These are phyloP conservation scores for Myxozyma kluyveri DNA, from an alignment of 805 yeast genomes.

Conservation along the genomic window DNA sequence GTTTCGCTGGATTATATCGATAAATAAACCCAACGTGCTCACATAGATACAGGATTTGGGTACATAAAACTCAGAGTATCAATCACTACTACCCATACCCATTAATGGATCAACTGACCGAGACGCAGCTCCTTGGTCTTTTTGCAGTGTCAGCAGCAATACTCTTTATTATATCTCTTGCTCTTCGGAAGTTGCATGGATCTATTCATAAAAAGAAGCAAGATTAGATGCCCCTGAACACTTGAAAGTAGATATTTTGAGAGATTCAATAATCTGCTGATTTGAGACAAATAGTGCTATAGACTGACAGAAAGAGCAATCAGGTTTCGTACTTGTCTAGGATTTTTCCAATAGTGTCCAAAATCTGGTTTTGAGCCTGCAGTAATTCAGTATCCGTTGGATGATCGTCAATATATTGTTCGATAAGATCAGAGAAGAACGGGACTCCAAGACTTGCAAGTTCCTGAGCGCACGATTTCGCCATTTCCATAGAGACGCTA, in stretches of 20 bases:
- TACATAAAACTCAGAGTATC: constrained; percentile 13
- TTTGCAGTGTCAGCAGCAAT: constrained; percentile 6
- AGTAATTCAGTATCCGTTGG: no score
- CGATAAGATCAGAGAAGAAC: constrained; percentile 9
- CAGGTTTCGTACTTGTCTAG: no score
- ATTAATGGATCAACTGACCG: constrained; percentile 8
- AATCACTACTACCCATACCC: constrained; percentile 24
- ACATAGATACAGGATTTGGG: constrained; percentile 19
- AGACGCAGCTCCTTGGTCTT: constrained; percentile 10
- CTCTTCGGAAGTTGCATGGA: background rate
- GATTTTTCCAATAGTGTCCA: no score
- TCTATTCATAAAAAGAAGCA: background rate
- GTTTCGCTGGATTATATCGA: background rate
- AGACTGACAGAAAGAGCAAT: no score
- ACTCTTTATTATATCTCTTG: constrained; percentile 3
- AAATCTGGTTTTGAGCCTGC: background rate
- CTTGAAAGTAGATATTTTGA: no score
- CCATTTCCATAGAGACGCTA: constrained; percentile 16
- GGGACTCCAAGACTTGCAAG: constrained; percentile 19
- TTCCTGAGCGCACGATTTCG: constrained; percentile 16
- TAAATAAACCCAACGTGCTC: background rate
- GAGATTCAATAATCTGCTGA: no score
- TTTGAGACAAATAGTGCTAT: no score
- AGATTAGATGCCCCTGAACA: no score
- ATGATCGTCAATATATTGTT: background rate